phyloP scores from a whole-genome alignment of 768 basidiomycete species.

The Pholiota molesta region DNA sequence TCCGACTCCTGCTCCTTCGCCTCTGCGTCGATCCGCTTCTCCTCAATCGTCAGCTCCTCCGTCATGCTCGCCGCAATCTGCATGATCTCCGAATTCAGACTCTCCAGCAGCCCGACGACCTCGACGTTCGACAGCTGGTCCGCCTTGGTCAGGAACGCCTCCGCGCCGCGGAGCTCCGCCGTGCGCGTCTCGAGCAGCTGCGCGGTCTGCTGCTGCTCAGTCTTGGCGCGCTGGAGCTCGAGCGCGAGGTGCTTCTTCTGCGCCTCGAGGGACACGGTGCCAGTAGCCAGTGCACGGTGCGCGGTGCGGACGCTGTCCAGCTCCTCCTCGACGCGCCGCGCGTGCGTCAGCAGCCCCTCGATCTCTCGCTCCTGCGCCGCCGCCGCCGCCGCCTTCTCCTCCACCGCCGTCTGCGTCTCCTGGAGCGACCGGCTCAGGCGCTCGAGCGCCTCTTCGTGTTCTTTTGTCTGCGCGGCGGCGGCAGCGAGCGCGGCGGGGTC shows the following conservation, averaged over 20 bases:
- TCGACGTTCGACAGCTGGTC: constrained; percentile 52
- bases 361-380: constrained; percentile 20
- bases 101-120: constrained; percentile 46
- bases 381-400: constrained; percentile 23
- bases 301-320: constrained; percentile 20
- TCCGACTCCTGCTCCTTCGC: constrained; percentile 26
- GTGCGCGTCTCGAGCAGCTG: constrained; percentile 43
- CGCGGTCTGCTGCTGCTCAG: constrained; percentile 25
- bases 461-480: constrained; percentile 16
- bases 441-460: constrained; percentile 12
- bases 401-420: constrained; percentile 23
- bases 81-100: constrained; percentile 52
- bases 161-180: constrained; percentile 51
- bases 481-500: constrained; percentile 6
- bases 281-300: constrained; percentile 22
- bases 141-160: constrained; percentile 48
- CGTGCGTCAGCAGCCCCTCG: constrained; percentile 16
- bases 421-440: constrained; percentile 22
- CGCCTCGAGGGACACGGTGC: constrained; percentile 18
- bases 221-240: constrained; percentile 20
- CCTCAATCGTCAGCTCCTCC: constrained; percentile 39
- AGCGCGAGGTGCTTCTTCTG: constrained; percentile 23
- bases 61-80: constrained; percentile 54
- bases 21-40: constrained; percentile 21
- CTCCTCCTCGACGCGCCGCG: constrained; percentile 22